Conservation (phyloP, 108 stramenopile species). For the Cyclotella sp. region DNA sequence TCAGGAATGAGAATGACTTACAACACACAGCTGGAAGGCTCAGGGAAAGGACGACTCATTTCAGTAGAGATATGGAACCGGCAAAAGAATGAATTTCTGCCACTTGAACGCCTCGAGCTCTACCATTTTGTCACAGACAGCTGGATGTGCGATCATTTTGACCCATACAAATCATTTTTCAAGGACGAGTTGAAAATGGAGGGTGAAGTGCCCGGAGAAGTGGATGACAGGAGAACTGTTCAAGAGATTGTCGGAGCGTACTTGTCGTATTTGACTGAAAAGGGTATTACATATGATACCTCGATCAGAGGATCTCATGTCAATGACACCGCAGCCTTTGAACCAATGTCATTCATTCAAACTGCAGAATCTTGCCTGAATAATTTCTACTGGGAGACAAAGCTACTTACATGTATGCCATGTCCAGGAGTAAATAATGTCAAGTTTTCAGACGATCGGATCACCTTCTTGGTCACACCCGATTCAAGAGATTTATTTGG, state of each 20-base stretch:
- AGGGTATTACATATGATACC: conserved; percentile 35
- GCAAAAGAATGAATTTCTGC: conserved; percentile 30
- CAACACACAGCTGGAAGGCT: conserved; percentile 41
- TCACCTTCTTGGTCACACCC: neutral
- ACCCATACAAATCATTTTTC: conserved; percentile 48
- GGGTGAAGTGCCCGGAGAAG: conserved; percentile 42
- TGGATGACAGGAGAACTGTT: conserved; percentile 26
- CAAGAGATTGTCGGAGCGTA: conserved; percentile 52
- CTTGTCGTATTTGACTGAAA: conserved; percentile 14
- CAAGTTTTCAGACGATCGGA: conserved; percentile 1
- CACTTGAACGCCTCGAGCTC: conserved; percentile 55
- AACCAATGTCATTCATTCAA: conserved; percentile 38
- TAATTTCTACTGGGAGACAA: conserved; percentile 34
- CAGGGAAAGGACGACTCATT: conserved; percentile 19
- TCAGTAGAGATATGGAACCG: conserved; percentile 46
- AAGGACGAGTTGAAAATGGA: conserved; percentile 29
- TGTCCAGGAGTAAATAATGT: conserved; percentile 7
- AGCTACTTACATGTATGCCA: conserved; percentile 2
- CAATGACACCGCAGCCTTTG: conserved; percentile 40
- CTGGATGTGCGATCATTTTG: conserved; percentile 45
- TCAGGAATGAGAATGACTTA: conserved; percentile 55
- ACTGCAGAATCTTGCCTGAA: conserved; percentile 29
- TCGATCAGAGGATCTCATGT: conserved; percentile 31
- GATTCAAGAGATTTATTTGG: neutral
- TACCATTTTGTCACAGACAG: conserved; percentile 63